phyloP scores from a whole-genome alignment of 441 rosid genomes.

The Pelargonium myrrhifolium region DNA sequence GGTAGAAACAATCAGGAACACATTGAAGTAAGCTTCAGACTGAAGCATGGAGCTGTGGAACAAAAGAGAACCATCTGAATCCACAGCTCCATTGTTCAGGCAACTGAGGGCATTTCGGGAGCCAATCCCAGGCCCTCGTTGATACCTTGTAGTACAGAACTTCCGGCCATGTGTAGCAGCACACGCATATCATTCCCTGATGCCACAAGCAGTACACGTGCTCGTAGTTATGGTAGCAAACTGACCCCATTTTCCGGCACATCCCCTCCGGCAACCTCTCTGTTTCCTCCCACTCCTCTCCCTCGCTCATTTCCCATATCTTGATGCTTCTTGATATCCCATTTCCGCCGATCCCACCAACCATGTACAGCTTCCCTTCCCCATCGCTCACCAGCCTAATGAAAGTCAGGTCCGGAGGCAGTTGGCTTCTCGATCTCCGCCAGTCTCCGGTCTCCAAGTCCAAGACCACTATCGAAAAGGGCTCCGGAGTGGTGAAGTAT shows the following conservation, averaged over 20 bases:
- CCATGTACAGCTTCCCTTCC: constrained; percentile 48
- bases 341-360: constrained; percentile 72
- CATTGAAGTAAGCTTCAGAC: too few species aligned
- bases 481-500: constrained; percentile 55
- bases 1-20: too few species aligned
- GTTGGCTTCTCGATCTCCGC: constrained; percentile 27
- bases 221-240: constrained; percentile 80
- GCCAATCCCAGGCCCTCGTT: constrained; percentile 81
- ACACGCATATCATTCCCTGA: constrained; percentile 60
- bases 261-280: constrained; percentile 66
- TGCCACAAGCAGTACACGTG: constrained; percentile 86
- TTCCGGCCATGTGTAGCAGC: constrained; percentile 96
- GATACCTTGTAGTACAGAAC: constrained; percentile 61
- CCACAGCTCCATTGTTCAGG: constrained; percentile 92
- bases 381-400: constrained; percentile 50
- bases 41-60: constrained; percentile 50
- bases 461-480: constrained; percentile 43
- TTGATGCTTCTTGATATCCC: constrained; percentile 70
- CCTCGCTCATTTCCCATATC: constrained; percentile 48
- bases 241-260: constrained; percentile 71
- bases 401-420: constrained; percentile 53
- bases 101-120: constrained; percentile 68
- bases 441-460: constrained; percentile 40
- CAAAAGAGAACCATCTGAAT: constrained; percentile 80
- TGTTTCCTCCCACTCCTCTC: constrained; percentile 46